Conservation (phyloP, 148 eudicot genomes). For the Arctostaphylos glauca region DNA sequence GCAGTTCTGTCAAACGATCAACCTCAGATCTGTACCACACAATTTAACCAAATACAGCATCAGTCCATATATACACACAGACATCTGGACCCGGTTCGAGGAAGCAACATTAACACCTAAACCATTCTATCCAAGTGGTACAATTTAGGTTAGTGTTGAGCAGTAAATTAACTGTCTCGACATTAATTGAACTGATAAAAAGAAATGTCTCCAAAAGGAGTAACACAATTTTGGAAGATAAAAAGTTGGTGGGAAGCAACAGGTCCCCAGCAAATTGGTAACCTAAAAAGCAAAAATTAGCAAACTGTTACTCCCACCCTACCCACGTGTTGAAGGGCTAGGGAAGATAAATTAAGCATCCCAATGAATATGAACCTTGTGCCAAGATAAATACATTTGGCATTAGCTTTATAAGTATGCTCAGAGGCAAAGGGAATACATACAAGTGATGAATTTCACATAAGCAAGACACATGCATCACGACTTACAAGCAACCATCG, state of each 20-base stretch:
- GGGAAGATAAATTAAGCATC: neutral
- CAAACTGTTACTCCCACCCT: neutral
- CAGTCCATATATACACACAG: neutral
- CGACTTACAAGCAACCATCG: neutral
- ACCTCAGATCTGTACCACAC: constrained; percentile 58
- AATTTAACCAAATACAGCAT: constrained; percentile 6
- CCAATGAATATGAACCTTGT: neutral
- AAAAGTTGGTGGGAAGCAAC: neutral
- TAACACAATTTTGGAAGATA: neutral
- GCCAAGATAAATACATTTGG: neutral
- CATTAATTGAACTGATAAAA: neutral
- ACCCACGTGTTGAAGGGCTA: neutral
- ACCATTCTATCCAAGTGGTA: neutral
- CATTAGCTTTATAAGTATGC: neutral
- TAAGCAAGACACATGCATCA: neutral
- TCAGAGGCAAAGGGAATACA: neutral
- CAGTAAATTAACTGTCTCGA: neutral
- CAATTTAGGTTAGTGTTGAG: neutral
- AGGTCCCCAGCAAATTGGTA: neutral
- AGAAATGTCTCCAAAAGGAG: neutral
- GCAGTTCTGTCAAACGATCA: constrained; percentile 55
- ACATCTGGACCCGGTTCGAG: neutral
- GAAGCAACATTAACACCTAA: neutral
- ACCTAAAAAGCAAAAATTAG: neutral
- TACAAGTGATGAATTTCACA: neutral